Evolutionary conservation across 257 asterid genomes (phyloP).

Genomic region (Linderniella brevidens): DNA sequence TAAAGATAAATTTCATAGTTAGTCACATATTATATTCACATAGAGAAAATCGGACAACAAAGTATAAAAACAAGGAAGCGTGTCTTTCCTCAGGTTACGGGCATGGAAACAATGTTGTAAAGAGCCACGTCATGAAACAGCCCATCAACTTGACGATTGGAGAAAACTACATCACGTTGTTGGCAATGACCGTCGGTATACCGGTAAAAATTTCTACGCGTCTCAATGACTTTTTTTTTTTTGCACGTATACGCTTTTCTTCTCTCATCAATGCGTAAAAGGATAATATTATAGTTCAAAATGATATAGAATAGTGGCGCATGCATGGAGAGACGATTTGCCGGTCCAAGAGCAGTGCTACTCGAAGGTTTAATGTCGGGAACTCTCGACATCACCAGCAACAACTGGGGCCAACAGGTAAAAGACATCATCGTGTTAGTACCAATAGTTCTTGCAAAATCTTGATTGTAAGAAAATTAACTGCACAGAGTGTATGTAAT

Average conservation of each 20-base stretch:
- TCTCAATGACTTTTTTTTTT: not conserved
- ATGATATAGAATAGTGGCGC: constrained; percentile 77
- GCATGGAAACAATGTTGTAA: constrained; percentile 75
- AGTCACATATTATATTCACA: not conserved
- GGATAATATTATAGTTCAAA: too few species aligned
- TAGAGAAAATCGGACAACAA: not conserved
- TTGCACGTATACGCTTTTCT: not conserved
- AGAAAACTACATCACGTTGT: constrained; percentile 38
- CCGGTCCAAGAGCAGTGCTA: constrained; percentile 61
- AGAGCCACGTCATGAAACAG: constrained; percentile 51
- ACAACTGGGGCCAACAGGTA: constrained; percentile 68
- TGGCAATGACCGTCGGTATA: constrained; percentile 61
- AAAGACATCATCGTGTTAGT: too few species aligned
- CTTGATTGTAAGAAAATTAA: too few species aligned
- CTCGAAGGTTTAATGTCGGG: constrained; percentile 88
- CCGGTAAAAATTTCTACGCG: constrained; percentile 34
- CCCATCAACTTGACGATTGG: constrained; percentile 39
- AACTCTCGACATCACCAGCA: constrained; percentile 57
- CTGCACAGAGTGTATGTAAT: not conserved
- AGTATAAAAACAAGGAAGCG: not conserved
- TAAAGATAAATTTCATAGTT: not conserved
- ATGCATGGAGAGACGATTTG: constrained; percentile 84
- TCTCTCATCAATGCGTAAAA: not conserved
- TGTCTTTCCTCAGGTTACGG: constrained; percentile 38
- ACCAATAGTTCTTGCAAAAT: too few species aligned